Evolutionary conservation across 225 moss, liverwort and hornwort genomes (phyloP), one percentile per base, ranked within the genome.

Genomic region (Sphagnum tenellum): DNA sequence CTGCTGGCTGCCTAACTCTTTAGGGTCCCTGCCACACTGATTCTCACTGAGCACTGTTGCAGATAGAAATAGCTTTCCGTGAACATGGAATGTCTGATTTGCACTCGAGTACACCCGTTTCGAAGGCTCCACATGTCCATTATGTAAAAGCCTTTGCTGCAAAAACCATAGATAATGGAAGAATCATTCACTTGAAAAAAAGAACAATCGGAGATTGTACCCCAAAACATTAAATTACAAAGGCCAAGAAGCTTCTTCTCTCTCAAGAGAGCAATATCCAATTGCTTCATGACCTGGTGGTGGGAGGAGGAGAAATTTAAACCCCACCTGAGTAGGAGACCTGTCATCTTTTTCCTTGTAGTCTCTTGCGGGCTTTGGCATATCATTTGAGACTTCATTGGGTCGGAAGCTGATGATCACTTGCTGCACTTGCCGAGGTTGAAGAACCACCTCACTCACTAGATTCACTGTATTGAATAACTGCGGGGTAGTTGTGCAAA

Each of bases 341-440:
- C 67, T 79, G 49, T 75, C 78, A 45, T 75, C 77, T 61, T 86
- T 80, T 59, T 78, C 80, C 76, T 77, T 79, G 67, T 81, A 77
- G 56, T 72, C 75, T 12, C 72, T 67, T 64, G 73, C 70, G 57
- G 50, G 64, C 8, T 71, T 66, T 60, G 61, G 50, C 46, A 45
- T 66, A 67, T 71, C 80, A 49, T 74, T 79, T 12, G 67, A 65
- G 69, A 80, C 66, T 65, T 78, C 86, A 67, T 66, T 74, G 56
- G 93, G 86, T 8, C 90, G 82, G 72, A 90, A 94, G 56, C 88
- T 80, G 58, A 94, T 68, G 67, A 94, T 88, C 60, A 94, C 88
- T 82, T 94, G 93, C 80, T 94, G 93, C 57, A 94, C 82, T 77
- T 94, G 93, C 69, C 90, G 82, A 66, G 93, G 90, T 73, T 94